Conservation (phyloP, 495 filamentous ascomycete species). For the Xylona heveae region DNA sequence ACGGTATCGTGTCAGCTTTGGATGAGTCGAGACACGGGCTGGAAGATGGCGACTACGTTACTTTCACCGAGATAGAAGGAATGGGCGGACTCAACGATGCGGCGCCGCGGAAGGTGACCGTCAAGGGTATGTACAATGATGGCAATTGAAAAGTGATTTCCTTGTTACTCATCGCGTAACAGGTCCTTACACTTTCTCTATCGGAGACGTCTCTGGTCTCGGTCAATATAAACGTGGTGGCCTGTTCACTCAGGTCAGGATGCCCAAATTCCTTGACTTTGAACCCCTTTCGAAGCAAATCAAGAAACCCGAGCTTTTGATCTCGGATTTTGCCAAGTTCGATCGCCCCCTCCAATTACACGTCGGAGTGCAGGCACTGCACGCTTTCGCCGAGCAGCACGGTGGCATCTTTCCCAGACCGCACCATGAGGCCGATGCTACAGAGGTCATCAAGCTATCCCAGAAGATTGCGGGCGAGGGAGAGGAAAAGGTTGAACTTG, state of each 20-base stretch:
- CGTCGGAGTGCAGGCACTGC: slow-evolving; percentile 78
- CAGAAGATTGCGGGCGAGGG: slow-evolving; percentile 38
- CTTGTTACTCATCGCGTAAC: too few species aligned
- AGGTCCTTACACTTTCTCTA: slow-evolving; percentile 85
- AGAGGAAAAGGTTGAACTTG: slow-evolving; percentile 61
- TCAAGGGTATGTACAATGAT: slow-evolving; percentile 36
- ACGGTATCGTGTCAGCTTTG: slow-evolving; percentile 78
- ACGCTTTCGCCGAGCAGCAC: slow-evolving; percentile 54
- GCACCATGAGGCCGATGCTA: slow-evolving; percentile 66
- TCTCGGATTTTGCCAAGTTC: slow-evolving; percentile 95
- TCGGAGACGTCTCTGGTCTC: slow-evolving; percentile 75
- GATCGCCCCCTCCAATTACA: slow-evolving; percentile 85
- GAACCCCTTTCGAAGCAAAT: slow-evolving; percentile 53
- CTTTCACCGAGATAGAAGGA: slow-evolving; percentile 79
- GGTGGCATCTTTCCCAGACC: slow-evolving; percentile 52
- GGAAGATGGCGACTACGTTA: slow-evolving; percentile 91
- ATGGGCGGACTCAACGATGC: slow-evolving; percentile 76
- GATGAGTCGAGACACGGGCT: slow-evolving; percentile 93
- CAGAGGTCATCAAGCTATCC: slow-evolving; percentile 50
- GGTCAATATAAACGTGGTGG: slow-evolving; percentile 75
- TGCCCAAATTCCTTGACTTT: slow-evolving; percentile 88
- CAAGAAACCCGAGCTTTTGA: slow-evolving; percentile 67
- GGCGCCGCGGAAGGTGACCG: slow-evolving; percentile 70
- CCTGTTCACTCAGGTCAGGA: slow-evolving; percentile 87
- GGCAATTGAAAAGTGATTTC: background rate